Percentiles rank a stretch among this genome's conserved stretches.
Evolutionary conservation across 2,329 filamentous ascomycete genomes (phyloP).

Genomic region (Purpureocillium takamizusanense): DNA sequence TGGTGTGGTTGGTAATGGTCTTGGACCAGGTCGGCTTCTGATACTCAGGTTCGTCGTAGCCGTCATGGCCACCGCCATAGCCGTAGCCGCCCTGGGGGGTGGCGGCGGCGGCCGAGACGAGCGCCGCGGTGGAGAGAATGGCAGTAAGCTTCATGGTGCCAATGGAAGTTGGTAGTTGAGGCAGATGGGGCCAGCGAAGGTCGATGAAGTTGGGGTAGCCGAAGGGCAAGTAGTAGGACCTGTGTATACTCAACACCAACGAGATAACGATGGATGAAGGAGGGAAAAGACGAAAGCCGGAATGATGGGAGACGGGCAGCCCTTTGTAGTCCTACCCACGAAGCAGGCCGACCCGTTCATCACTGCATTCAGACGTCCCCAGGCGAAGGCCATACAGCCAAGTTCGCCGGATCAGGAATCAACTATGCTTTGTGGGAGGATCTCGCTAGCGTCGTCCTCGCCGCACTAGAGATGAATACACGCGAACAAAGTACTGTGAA

Average conservation of each 20-base stretch:
- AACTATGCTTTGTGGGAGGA: too few relatives aligned
- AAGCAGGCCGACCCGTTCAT: conserved; percentile 1
- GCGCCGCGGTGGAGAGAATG: conserved; percentile 14
- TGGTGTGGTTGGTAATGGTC: background rate
- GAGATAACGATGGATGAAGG: conserved; percentile 1
- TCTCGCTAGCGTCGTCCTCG: too few relatives aligned
- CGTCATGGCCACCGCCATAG: background rate
- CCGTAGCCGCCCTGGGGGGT: background rate
- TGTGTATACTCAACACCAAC: background rate
- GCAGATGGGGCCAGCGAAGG: conserved; percentile 5
- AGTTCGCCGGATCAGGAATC: background rate
- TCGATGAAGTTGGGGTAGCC: conserved; percentile 8
- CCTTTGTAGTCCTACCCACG: conserved; percentile 8
- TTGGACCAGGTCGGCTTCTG: background rate
- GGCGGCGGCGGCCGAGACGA: conserved; percentile 1
- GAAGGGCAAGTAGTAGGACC: background rate
- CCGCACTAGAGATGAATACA: too few relatives aligned
- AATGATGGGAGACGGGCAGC: conserved; percentile 5
- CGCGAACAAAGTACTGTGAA: too few relatives aligned
- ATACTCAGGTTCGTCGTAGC: background rate
- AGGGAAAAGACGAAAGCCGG: background rate
- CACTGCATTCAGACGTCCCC: conserved; percentile 5
- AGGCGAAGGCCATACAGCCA: background rate
- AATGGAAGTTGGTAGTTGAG: background rate
- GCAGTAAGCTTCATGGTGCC: conserved; percentile 26